These are phyloP conservation scores for Goniomonas avonlea DNA, from an alignment of 78 protist species.

Conservation along the genomic window DNA sequence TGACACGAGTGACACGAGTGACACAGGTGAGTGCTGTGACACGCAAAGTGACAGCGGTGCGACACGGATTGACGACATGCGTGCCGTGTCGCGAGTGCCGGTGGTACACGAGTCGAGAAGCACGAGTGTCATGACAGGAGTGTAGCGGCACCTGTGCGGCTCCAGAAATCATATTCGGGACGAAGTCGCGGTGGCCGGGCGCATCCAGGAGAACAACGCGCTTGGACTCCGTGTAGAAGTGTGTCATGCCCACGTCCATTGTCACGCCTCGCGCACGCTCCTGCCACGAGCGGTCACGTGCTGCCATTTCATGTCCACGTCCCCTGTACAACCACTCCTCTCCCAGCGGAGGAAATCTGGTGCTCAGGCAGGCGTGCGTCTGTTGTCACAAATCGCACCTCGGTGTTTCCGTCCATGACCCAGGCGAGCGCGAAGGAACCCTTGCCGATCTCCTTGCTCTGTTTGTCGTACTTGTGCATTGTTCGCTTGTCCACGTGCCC, in stretches of 20 bases:
- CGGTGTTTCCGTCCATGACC: slow-evolving; percentile 82
- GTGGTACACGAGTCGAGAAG: no score
- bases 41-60: no score
- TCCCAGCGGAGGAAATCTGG: no score
- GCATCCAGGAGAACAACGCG: slow-evolving; percentile 91
- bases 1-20: not conserved
- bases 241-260: slow-evolving; percentile 74
- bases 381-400: not conserved
- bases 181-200: slow-evolving; percentile 97
- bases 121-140: no score
- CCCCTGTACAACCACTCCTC: no score
- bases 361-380: not conserved
- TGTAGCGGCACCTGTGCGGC: slow-evolving; percentile 85
- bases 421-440: slow-evolving; percentile 92
- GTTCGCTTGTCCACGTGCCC: slow-evolving; percentile 30
- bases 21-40: not conserved
- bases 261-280: slow-evolving; percentile 81
- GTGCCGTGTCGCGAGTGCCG: not conserved
- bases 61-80: not conserved
- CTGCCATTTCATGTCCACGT: no score
- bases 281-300: slow-evolving; percentile 54
- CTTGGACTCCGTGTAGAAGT: slow-evolving; percentile 52
- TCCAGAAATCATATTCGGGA: slow-evolving; percentile 89
- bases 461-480: slow-evolving; percentile 72
- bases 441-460: slow-evolving; percentile 77